phyloP scores from a whole-genome alignment of 2,329 filamentous ascomycete species.

The Pseudogymnoascus verrucosus region DNA sequence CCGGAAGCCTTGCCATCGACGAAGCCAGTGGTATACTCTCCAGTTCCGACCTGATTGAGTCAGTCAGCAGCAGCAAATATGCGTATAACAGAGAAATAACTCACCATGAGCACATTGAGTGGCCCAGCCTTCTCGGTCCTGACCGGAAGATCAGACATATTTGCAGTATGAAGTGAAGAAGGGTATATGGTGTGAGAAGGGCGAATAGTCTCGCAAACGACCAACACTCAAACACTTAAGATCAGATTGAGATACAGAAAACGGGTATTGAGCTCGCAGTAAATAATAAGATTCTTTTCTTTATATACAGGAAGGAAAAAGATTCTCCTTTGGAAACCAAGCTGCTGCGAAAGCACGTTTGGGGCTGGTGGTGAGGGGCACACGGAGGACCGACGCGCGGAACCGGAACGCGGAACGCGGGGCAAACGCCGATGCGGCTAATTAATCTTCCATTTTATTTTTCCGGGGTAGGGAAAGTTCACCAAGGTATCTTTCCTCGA shows the following conservation, averaged over 20 bases:
- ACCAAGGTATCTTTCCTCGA: not conserved
- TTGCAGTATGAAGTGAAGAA: not conserved
- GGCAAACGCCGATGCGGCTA: not conserved
- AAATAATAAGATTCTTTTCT: not conserved
- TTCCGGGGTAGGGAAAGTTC: not conserved
- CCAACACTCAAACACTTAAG: not conserved
- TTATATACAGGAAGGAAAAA: not conserved
- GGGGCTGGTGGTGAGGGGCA: not conserved
- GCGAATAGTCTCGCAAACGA: not conserved
- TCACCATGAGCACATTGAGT: slow-evolving; percentile 28
- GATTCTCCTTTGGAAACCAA: not conserved
- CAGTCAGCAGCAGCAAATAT: not conserved
- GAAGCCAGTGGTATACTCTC: slow-evolving; percentile 95
- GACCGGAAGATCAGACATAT: not conserved
- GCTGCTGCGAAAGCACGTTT: not conserved
- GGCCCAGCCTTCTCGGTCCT: slow-evolving; percentile 12
- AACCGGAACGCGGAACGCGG: not conserved
- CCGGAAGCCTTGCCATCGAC: slow-evolving; percentile 74
- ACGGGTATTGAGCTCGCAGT: not conserved
- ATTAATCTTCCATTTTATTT: not conserved
- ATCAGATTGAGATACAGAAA: not conserved
- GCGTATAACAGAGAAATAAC: not conserved
- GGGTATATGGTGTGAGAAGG: not conserved
- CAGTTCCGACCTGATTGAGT: slow-evolving; percentile 61
- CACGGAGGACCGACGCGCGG: not conserved